Evolutionary conservation across 106 monocot genomes (phyloP), one percentile per base, ranked within the genome.

Genomic region (Iris macrosiphon): DNA sequence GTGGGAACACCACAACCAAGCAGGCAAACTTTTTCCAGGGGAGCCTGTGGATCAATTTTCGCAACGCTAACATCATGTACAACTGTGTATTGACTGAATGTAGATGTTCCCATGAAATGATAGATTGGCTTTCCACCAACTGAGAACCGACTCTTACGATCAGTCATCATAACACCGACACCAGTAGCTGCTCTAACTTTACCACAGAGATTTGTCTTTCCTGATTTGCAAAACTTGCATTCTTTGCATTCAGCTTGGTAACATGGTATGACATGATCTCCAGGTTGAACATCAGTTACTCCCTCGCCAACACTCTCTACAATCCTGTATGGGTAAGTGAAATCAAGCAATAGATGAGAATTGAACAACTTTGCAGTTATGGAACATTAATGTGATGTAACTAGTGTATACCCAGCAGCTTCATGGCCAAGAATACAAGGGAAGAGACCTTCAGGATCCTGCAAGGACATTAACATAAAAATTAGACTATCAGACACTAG

Each of bases 341-440:
- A n/a, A 57, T 40, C 31, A 43, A 3, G 14, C 68, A n/a, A n/a
- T n/a, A n/a, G n/a, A n/a, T n/a, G n/a, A n/a, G n/a, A 45, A 62
- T 16, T 44, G 47, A 45, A 17, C 13, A 37, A 31, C 24, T 40
- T 12, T 1, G 28, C 3, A 11, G 15, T 50, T 23, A 6, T n/a
- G n/a, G 14, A 45, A 35, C 12, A 32, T 39, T 10, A 43, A n/a
- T 17, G 13, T 13, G 18, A 58, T 23, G 35, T 19, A 18, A 14
- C 12, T 35, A 34, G 17, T 37, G 55, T 34, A 51, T 75, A 96
- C 96, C 96, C 96, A 4, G 96, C 96, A 62, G 96, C 96, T 64
- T 96, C 96, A 71, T 96, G 96, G 47, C 96, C 96, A 75, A 96
- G 96, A 80, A 96, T 96, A 68, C 90, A 96, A 20, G 96, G 96